Percentiles rank a stretch among this genome's conserved stretches.
These are phyloP conservation scores for Fusarium drepaniforme DNA, from an alignment of 2,329 filamentous ascomycete species.

Conservation along the genomic window DNA sequence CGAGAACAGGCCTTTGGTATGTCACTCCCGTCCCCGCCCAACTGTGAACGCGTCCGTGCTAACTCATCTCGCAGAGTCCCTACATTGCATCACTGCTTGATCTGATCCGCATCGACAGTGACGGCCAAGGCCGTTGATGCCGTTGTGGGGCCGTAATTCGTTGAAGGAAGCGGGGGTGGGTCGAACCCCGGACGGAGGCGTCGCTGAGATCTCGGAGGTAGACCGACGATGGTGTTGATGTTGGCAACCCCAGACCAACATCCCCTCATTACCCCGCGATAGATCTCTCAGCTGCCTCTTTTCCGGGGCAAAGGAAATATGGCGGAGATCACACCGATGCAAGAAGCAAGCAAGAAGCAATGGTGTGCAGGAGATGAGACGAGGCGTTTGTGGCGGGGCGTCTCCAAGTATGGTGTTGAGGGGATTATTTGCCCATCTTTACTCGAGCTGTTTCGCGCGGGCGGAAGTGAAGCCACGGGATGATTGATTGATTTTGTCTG, in stretches of 20 bases:
- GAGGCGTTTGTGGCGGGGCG: conserved; percentile 22
- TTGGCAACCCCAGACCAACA: conserved; percentile 10
- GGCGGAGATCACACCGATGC: conserved; percentile 7
- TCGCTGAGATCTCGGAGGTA: conserved; percentile 7
- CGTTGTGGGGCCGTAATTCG: conserved; percentile 15
- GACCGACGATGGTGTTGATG: conserved; percentile 9
- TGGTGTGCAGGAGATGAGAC: conserved; percentile 21
- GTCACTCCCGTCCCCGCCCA: conserved; percentile 39
- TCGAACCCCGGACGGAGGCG: conserved; percentile 16
- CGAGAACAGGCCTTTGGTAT: conserved; percentile 73
- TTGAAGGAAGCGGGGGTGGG: conserved; percentile 15
- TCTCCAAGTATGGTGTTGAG: conserved; percentile 5
- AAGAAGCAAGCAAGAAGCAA: conserved; percentile 4
- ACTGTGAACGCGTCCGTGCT: conserved; percentile 15
- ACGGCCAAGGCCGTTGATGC: conserved; percentile 41
- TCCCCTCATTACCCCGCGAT: conserved; percentile 14
- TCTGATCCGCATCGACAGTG: conserved; percentile 49
- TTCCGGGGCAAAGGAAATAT: conserved; percentile 23
- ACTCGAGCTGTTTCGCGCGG: conserved; percentile 21
- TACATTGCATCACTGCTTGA: conserved; percentile 57
- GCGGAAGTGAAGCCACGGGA: conserved; percentile 27
- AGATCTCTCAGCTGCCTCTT: conserved; percentile 17
- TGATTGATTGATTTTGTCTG: conserved; percentile 26
- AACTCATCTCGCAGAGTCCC: conserved; percentile 48
- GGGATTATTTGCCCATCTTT: conserved; percentile 9